Evolutionary conservation across 495 filamentous ascomycete genomes (phyloP), one percentile per base, ranked within the genome.

Genomic region (Cercophora sp.): DNA sequence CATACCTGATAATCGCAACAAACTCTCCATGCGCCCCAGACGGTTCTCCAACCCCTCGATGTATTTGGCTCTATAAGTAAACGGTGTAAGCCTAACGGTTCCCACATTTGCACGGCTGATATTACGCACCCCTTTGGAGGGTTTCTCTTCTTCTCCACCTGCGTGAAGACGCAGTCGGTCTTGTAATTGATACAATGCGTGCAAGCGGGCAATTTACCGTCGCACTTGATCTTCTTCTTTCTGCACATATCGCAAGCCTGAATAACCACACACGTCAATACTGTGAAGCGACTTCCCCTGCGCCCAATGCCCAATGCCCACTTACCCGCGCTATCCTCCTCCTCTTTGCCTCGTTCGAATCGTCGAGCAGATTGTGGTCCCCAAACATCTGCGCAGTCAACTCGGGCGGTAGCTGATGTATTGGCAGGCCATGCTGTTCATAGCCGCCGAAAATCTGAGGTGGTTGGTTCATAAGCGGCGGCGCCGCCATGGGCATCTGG

Each of bases 151-250:
- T 98, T 98, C 75, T 98, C 93, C 19, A 96, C 91, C 61, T 95
- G 89, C 5, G 93, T 97, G 63, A 96, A 98, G 48, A 97, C 81
- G 63, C 93, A 98, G 60, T 96, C 91, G 8, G 90, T 96, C 77
- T 96, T 96, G 77, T 97, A 96, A 69, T 98, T 97, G 64, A 85
- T 85, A 66, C 93, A 98, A 70, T 98, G 94, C 13, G 89, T 90
- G 70, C 93, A 98, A 51, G 89, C 83, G 32, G 94, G 93, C 68
- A 93, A 83, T 70, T 94, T 96, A 45, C 93, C 93, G 65, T 98
- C 94, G 70, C 93, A 98, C 72, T 97, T 97, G 65, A 98, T 97
- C 80, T 98, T 98, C 78, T 97, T 98, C 74, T 96, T 96, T 56
- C 93, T 83, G 65, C 93, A 98, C 92, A 96, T 96, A 65, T 98